Evolutionary conservation across 75 land plant genomes (phyloP), one percentile per base, ranked within the genome.

Genomic region (Cupressus sempervirens): DNA sequence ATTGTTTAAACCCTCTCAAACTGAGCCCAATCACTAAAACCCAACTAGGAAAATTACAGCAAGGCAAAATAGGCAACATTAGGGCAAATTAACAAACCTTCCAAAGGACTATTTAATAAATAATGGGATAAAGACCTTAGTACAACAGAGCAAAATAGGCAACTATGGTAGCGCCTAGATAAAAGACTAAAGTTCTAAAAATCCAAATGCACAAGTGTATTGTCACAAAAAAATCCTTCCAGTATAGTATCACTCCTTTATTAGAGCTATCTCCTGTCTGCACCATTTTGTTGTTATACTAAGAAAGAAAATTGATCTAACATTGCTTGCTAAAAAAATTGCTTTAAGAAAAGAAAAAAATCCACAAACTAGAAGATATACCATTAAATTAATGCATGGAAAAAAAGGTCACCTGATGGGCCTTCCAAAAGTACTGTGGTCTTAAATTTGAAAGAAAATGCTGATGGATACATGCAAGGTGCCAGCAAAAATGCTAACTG

Each of bases 401-500:
- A n/a, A 45, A 48, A 79, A 72, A 70, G 52, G 74, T 67, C 54
- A 96, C 98, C 98, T 90, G 84, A 81, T 58, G 88, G 90, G 12
- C 99, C 99, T 87, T 86, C 83, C 48, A 97, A 32, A 34, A 97
- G 92, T 50, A 95, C 89, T 30, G 96, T 82, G 50, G 91, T 88
- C 86, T 91, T 92, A 81, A 95, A 91, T 40, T 88, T 91, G 50
- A 91, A 91, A 45, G 93, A 90, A 83, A 97, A 89, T 35, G 87
- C 87, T 38, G 91, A 90, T 30, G 96, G 93, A 73, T 91, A 93
- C 54, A 97, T 82, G 18, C 90, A 76, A 65, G 98, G 98, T 76
- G 95, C 87, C 80, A 95, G 86, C 54, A 94, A 76, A 74, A 93
- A 93, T 38, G 91, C 91, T 87, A 97, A 84, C 32, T 73, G 62